Base-by-base conservation (phyloP, 2,329 filamentous ascomycete species). In the Apiospora saccharicola region DNA sequence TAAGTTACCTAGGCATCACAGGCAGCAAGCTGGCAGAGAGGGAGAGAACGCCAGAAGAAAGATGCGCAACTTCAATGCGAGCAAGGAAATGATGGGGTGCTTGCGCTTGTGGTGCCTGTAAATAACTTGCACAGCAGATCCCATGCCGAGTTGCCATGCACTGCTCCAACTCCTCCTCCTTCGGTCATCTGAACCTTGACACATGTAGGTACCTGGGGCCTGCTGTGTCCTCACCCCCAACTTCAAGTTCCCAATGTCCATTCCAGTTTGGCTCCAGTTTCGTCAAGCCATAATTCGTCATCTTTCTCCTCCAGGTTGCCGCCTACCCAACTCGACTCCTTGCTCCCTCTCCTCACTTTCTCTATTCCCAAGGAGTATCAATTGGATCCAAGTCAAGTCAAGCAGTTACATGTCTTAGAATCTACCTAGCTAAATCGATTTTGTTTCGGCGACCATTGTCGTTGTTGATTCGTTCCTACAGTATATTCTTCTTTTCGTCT, bases 171-270 rank as follows among this genome's bases (percentile, higher is more conserved):
- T 61, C 51, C 26, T 30, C 26, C 49, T 53, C 49, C 51, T 49
- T 22, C 57, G 41, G 57, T 64, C 57, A 64, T 64, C 57, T 37
- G 57, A 64, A 64, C 57, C 30, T 64, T 64, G 57, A 41, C 57
- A 24, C 34, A 64, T 41, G 19, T 37, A 61, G 30, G 53, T 61
- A 61, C 57, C 57, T 41, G 57, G 24, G 34, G n/a, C 3, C 16
- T 61, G 30, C 26, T 61, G 26, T 61, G 26, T 61, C 19, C 57
- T 41, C 34, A 41, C 37, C 57, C 53, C 34, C 57, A 41, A n/a
- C 16, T 64, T n/a, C 57, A 64, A n/a, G 57, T 61, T 61, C 49
- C 51, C 51, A 57, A 57, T 57, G 51, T 34, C 51, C 51, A 57
- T 57, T 57, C 26, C 30, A 41, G 34, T 64, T 64, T 61, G 53